A percentile compares a stretch with the other conserved stretches of the same genome.
Conservation (phyloP, 169 alveolate genomes). For the Plasmodium blacklocki region DNA sequence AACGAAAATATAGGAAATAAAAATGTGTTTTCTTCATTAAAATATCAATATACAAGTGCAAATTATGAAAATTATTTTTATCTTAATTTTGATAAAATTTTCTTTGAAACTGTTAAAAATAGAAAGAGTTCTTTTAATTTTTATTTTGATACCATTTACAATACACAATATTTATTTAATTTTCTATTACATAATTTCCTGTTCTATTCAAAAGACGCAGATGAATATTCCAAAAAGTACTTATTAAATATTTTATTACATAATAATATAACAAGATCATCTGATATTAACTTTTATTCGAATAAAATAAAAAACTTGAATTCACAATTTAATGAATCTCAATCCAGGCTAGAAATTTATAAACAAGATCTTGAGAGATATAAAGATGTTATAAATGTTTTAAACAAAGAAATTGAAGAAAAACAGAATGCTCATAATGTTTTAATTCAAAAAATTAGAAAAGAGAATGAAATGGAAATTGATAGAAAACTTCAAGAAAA, state of each 20-base stretch:
- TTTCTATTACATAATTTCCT: conserved; percentile 75
- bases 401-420: conserved; percentile 76
- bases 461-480: conserved; percentile 73
- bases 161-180: conserved; percentile 75
- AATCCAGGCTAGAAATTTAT: conserved; percentile 74
- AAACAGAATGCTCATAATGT: conserved; percentile 69
- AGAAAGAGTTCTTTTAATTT: conserved; percentile 76
- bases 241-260: conserved; percentile 72
- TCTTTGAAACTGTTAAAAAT: conserved; percentile 75
- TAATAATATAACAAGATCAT: conserved; percentile 75
- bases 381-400: conserved; percentile 76
- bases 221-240: conserved; percentile 77
- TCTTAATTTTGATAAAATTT: conserved; percentile 74
- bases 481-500: conserved; percentile 75
- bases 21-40: conserved; percentile 46
- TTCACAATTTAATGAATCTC: conserved; percentile 76
- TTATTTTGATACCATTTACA: conserved; percentile 76
- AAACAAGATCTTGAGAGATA: conserved; percentile 77
- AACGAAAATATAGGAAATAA: conserved; percentile 61
- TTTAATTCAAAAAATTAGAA: conserved; percentile 74
- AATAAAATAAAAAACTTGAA: conserved; percentile 75
- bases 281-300: conserved; percentile 76
- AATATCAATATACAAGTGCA: conserved; percentile 67
- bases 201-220: conserved; percentile 77
- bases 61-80: conserved; percentile 76